A percentile compares a stretch with the other conserved stretches of the same genome.
Conservation (phyloP, 148 eudicot species). For the Nepenthes gracilis region DNA sequence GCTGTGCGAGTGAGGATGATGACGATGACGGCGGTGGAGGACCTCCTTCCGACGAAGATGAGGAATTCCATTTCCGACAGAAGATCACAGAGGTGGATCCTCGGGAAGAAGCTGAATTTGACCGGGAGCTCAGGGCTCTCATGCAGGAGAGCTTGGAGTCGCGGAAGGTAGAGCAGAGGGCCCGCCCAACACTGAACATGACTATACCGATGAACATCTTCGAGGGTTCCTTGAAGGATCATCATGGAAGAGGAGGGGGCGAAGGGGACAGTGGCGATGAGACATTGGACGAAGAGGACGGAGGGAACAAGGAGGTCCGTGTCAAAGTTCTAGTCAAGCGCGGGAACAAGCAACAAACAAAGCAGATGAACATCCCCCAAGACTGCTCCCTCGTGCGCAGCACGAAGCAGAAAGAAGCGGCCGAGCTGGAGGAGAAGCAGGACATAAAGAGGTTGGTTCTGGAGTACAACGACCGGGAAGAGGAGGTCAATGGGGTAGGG, state of each 20-base stretch:
- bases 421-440: slow-evolving; percentile 96
- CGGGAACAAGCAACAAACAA: slow-evolving; percentile 90
- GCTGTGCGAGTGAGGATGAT: slow-evolving; percentile 61
- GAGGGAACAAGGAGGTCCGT: slow-evolving; percentile 65
- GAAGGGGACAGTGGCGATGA: slow-evolving; percentile 93
- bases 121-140: slow-evolving; percentile 80
- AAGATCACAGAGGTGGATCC: slow-evolving; percentile 54
- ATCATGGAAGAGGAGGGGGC: slow-evolving; percentile 38
- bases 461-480: slow-evolving; percentile 96
- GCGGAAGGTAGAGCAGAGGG: slow-evolving; percentile 66
- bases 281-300: slow-evolving; percentile 63
- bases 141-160: slow-evolving; percentile 99
- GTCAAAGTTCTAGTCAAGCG: slow-evolving; percentile 93
- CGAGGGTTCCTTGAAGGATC: slow-evolving; percentile 63
- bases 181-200: slow-evolving; percentile 85
- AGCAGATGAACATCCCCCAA: slow-evolving; percentile 84
- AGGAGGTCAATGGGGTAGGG: slow-evolving; percentile 62
- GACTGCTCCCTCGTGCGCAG: slow-evolving; percentile 85
- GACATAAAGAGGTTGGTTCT: slow-evolving; percentile 85
- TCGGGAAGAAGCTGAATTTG: slow-evolving; percentile 86
- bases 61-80: slow-evolving; percentile 73
- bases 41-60: slow-evolving; percentile 78
- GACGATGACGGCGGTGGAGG: slow-evolving; percentile 41
- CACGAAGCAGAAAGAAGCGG: slow-evolving; percentile 94
- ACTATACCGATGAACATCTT: slow-evolving; percentile 83